phyloP scores from a whole-genome alignment of 192 early-diverging fungal species.

The Podila clonocystis region DNA sequence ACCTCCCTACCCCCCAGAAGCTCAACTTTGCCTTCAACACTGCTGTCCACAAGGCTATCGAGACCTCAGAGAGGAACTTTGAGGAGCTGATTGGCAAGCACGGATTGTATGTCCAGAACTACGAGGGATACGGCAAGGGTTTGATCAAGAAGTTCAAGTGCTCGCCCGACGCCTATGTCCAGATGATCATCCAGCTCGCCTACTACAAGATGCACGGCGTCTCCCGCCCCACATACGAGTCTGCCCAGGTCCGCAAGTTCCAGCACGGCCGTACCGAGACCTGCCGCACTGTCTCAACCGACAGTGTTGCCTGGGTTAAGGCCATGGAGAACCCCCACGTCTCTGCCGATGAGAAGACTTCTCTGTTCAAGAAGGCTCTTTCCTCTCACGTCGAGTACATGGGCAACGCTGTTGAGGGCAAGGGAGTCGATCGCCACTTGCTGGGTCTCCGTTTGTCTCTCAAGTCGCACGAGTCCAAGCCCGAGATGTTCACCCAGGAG shows the following conservation, averaged over 20 bases:
- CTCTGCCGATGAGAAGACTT: slow-evolving; percentile 64
- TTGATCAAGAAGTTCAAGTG: slow-evolving; percentile 86
- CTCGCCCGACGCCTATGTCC: slow-evolving; percentile 83
- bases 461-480: slow-evolving; percentile 78
- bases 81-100: slow-evolving; percentile 81
- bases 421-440: slow-evolving; percentile 93
- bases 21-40: slow-evolving; percentile 79
- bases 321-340: slow-evolving; percentile 78
- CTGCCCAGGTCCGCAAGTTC: slow-evolving; percentile 92
- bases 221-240: slow-evolving; percentile 90
- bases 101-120: slow-evolving; percentile 85
- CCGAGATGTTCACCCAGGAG: slow-evolving; percentile 88
- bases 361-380: slow-evolving; percentile 79
- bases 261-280: slow-evolving; percentile 96
- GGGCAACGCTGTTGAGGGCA: slow-evolving; percentile 79
- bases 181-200: slow-evolving; percentile 97
- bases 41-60: slow-evolving; percentile 68
- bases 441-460: slow-evolving; percentile 87
- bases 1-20: slow-evolving; percentile 72
- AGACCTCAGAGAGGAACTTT: slow-evolving; percentile 81
- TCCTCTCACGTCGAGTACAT: slow-evolving; percentile 84
- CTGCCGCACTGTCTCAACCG: slow-evolving; percentile 80
- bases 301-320: slow-evolving; percentile 85
- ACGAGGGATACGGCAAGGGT: slow-evolving; percentile 93
- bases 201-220: slow-evolving; percentile 91